Base-by-base conservation (phyloP, 345 rosid species). In the Bretschneidera sinensis region DNA sequence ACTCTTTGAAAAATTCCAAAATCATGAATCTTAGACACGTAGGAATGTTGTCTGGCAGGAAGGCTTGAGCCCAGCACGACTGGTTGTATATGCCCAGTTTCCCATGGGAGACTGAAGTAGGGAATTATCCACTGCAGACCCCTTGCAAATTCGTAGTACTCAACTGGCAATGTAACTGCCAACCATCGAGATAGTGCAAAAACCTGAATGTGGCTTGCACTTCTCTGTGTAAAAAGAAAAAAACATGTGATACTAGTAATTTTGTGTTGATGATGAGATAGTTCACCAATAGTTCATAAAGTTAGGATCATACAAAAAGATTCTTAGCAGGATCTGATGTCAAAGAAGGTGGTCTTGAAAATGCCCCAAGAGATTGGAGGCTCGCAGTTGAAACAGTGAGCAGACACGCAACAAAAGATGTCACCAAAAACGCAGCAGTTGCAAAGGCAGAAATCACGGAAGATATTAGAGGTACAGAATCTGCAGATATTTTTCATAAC, bases 41-140 rank as follows among this genome's bases (percentile, higher is more conserved):
- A 75, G 56, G 90, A 78, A 69, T 71, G 77, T 60, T 86, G 65
- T 60, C 73, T 54, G n/a, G 25, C 25, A 17, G 71, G 74, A 55
- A 85, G 78, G 64, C 66, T 75, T 51, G 87, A 64, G 69, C 79
- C 85, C 74, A 76, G 77, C 83, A 86, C 76, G 73, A 83, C 62
- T 34, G 85, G 78, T 50, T 64, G 85, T 33, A 74, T 60, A 21
- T 79, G 66, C 43, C 86, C 79, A 48, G 66, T 72, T 74, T 89
- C 98, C 98, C 98, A 89, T 15, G 98, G 97, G 61, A 87, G 97
- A 76, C 72, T 79, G 52, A 87, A 83, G 76, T 92, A 87, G 33
- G 97, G 98, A 76, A 92, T 69, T 54, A 89, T 89, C 98, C 96
- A 89, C 57, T 81, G 88, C 45, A 92, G 52, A 51, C 82, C 76